Conservation (phyloP, 2,329 filamentous ascomycete species). For the Apiospora saccharicola region DNA sequence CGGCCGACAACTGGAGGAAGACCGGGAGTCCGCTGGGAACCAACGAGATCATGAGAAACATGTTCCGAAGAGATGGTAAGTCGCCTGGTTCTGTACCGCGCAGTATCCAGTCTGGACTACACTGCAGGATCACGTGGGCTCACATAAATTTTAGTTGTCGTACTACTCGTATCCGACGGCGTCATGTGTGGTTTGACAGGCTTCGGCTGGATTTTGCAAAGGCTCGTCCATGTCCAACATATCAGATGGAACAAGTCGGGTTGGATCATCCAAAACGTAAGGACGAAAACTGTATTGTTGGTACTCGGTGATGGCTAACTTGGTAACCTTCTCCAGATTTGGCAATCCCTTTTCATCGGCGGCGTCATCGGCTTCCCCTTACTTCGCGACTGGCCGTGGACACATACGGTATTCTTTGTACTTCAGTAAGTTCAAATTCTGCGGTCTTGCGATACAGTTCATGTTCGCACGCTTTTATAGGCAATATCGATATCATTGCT, state of each 20-base stretch:
- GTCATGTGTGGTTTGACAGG: slow-evolving; percentile 72
- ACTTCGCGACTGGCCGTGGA: slow-evolving; percentile 81
- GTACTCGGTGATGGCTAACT: background rate
- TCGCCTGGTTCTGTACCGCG: background rate
- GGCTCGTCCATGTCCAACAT: slow-evolving; percentile 62
- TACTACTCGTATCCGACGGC: slow-evolving; percentile 69
- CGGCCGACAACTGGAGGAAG: slow-evolving; percentile 71
- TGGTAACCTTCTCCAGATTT: slow-evolving; percentile 54
- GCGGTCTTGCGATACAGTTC: background rate
- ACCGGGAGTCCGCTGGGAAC: slow-evolving; percentile 49
- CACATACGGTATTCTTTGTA: slow-evolving; percentile 69
- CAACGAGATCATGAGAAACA: slow-evolving; percentile 42
- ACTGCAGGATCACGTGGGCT: background rate
- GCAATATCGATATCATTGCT: slow-evolving; percentile 49
- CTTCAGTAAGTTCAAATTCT: slow-evolving; percentile 20
- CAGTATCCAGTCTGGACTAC: slow-evolving; percentile 15
- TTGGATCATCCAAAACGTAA: slow-evolving; percentile 76
- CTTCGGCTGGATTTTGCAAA: slow-evolving; percentile 72
- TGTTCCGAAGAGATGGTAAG: slow-evolving; percentile 62
- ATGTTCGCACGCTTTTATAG: background rate
- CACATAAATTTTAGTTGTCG: slow-evolving; percentile 48
- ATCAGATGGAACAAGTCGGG: slow-evolving; percentile 73
- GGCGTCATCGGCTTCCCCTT: slow-evolving; percentile 71
- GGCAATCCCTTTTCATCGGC: slow-evolving; percentile 72
- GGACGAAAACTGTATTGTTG: slow-evolving; percentile 32